A percentile compares a stretch with the other conserved stretches of the same genome.
These are phyloP conservation scores for Saccharum officinarum DNA, from an alignment of 176 grass and related monocot genomes.

Conservation along the genomic window DNA sequence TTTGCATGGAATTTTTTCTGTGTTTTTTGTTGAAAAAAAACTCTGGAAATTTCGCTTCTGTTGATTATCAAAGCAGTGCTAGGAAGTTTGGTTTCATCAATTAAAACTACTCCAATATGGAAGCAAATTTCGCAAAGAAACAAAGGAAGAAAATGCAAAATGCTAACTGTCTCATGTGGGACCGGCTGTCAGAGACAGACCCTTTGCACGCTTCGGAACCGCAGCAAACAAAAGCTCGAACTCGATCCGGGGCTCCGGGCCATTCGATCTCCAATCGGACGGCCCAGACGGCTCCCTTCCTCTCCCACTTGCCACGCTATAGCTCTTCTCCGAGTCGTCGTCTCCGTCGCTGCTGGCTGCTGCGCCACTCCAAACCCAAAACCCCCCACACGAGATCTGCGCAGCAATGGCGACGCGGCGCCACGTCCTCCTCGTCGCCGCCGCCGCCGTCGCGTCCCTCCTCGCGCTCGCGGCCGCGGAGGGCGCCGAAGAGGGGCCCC, in stretches of 20 bases:
- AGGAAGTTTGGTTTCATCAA: background rate
- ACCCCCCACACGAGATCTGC: background rate
- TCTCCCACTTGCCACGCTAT: background rate
- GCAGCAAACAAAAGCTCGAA: background rate
- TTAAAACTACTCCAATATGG: too few species aligned
- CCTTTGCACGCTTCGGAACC: background rate
- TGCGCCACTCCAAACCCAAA: conserved; percentile 18
- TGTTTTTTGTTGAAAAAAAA: background rate
- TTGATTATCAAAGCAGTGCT: background rate
- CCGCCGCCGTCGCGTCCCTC: background rate
- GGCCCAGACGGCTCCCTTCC: background rate
- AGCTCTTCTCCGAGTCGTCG: background rate
- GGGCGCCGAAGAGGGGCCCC: conserved; percentile 44
- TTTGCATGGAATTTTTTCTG: background rate
- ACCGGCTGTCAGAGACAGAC: background rate
- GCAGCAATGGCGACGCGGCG: conserved; percentile 43
- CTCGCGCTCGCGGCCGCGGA: background rate
- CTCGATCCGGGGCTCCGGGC: background rate
- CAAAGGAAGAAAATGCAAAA: too few species aligned
- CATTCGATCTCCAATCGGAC: conserved; percentile 21
- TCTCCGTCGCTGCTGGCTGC: conserved; percentile 1
- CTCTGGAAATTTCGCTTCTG: too few species aligned
- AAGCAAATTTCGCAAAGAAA: background rate
- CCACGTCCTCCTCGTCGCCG: background rate
- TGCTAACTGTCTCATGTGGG: background rate